Conservation (phyloP, 108 stramenopile genomes). For the Mediolabrus comicus region DNA sequence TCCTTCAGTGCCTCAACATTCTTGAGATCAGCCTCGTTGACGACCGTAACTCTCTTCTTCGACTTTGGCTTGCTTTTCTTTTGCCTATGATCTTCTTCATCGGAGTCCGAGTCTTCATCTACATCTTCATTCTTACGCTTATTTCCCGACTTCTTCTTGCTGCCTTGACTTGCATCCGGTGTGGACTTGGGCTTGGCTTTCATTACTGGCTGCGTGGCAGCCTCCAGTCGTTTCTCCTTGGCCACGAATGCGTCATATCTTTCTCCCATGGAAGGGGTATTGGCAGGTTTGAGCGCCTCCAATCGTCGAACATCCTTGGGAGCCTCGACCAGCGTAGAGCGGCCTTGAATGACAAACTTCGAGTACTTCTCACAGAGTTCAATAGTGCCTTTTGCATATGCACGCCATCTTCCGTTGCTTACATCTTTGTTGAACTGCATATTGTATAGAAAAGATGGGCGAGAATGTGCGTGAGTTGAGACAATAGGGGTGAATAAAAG, state of each 20-base stretch:
- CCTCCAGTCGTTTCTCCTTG: slow-evolving; percentile 71
- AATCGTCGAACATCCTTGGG: slow-evolving; percentile 86
- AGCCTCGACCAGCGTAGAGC: slow-evolving; percentile 64
- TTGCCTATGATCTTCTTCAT: slow-evolving; percentile 15
- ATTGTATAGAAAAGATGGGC: neutral
- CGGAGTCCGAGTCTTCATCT: slow-evolving; percentile 14
- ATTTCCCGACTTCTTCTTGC: slow-evolving; percentile 8
- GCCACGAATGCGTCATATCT: slow-evolving; percentile 68
- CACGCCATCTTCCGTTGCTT: slow-evolving; percentile 72
- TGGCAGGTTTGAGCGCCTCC: slow-evolving; percentile 72
- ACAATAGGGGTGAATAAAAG: neutral
- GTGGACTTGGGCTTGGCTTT: slow-evolving; percentile 14
- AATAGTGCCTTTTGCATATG: slow-evolving; percentile 80
- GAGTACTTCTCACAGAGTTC: slow-evolving; percentile 78
- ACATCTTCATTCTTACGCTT: slow-evolving; percentile 30
- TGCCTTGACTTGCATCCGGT: neutral
- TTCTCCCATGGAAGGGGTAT: slow-evolving; percentile 73
- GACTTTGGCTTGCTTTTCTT: slow-evolving; percentile 3
- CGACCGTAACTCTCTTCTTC: slow-evolving; percentile 24
- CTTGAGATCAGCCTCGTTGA: slow-evolving; percentile 42
- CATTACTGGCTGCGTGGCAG: slow-evolving; percentile 42
- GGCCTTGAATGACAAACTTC: slow-evolving; percentile 47
- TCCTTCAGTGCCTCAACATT: slow-evolving; percentile 54
- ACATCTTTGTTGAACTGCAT: slow-evolving; percentile 82
- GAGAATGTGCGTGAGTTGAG: slow-evolving; percentile 4